Conservation (phyloP, 2,329 filamentous ascomycete genomes). For the Ophiostoma novo-ulmi region DNA sequence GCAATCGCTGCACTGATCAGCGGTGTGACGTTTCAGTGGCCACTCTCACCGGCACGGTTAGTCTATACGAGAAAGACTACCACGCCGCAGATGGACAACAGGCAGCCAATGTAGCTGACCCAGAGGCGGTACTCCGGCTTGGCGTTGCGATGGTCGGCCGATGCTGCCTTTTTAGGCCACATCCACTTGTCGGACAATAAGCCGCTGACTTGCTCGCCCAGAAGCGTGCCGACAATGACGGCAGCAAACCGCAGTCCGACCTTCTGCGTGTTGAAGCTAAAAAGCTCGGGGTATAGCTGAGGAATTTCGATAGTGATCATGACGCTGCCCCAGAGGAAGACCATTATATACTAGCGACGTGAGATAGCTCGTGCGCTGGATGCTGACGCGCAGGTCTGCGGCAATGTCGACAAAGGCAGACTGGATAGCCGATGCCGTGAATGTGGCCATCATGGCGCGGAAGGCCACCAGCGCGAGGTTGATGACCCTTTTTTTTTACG, state of each 20-base stretch:
- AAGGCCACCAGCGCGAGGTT: not conserved
- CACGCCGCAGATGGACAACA: not conserved
- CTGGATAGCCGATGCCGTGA: slow-evolving; percentile 8
- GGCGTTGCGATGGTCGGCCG: not conserved
- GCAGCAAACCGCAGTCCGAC: not conserved
- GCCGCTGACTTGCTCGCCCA: not conserved
- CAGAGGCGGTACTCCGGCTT: not conserved
- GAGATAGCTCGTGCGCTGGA: not conserved
- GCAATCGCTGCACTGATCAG: not conserved
- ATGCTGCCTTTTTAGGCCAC: not conserved
- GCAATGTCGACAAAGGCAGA: not conserved
- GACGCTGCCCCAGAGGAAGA: not conserved
- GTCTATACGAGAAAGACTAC: not conserved
- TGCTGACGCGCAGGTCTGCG: not conserved
- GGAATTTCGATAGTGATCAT: not conserved
- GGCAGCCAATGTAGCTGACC: not conserved
- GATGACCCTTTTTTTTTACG: not conserved
- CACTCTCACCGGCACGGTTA: not conserved
- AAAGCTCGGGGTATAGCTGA: not conserved
- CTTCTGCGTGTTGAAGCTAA: not conserved
- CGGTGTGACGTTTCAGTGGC: not conserved
- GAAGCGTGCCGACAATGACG: not conserved
- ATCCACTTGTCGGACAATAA: not conserved
- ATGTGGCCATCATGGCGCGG: not conserved
- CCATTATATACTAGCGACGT: not conserved